phyloP scores from a whole-genome alignment of 805 yeast genomes.

The Myxozyma udenii region DNA sequence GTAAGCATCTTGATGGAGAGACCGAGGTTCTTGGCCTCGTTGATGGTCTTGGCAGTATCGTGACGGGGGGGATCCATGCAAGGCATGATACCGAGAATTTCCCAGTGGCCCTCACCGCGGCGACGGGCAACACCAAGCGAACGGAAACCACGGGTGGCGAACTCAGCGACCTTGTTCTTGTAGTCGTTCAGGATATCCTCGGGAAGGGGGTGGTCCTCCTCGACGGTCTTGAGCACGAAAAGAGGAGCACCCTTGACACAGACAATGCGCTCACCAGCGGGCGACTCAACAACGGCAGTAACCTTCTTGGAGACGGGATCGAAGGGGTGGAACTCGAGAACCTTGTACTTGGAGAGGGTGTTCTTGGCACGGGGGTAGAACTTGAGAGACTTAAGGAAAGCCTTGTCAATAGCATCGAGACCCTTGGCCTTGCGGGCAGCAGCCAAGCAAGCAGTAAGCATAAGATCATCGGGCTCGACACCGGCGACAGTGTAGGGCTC shows the following conservation, averaged over 20 bases:
- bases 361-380: constrained; percentile 88
- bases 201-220: constrained; percentile 94
- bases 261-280: constrained; percentile 89
- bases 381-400: constrained; percentile 88
- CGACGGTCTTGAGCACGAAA: constrained; percentile 93
- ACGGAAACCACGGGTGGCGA: constrained; percentile 97
- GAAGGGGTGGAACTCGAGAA: constrained; percentile 92
- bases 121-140: constrained; percentile 98
- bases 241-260: constrained; percentile 99
- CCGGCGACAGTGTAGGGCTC: constrained; percentile 98
- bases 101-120: constrained; percentile 99
- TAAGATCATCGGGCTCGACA: constrained; percentile 91
- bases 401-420: constrained; percentile 95
- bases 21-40: constrained; percentile 88
- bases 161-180: constrained; percentile 95
- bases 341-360: constrained; percentile 90
- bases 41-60: constrained; percentile 92
- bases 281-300: constrained; percentile 90
- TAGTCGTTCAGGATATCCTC: constrained; percentile 91
- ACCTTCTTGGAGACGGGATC: constrained; percentile 98
- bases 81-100: constrained; percentile 96
- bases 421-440: constrained; percentile 98
- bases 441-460: constrained; percentile 97
- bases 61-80: constrained; percentile 99
- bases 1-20: constrained; percentile 95